Base-by-base conservation (phyloP, 495 filamentous ascomycete genomes). In the Hypoxylon rickii region DNA sequence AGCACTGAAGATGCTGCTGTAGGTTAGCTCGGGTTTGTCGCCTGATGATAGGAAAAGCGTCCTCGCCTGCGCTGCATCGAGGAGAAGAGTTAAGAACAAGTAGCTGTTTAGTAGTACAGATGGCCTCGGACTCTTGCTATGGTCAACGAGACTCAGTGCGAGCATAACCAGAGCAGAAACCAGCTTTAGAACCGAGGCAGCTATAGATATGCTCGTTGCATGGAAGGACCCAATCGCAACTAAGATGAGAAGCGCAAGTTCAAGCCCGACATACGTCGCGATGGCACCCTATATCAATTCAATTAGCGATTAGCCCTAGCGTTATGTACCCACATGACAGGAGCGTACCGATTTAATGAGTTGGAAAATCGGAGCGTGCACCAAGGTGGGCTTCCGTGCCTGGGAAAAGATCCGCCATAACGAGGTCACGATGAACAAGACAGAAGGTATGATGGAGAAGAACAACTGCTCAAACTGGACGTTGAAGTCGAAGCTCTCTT, bases 71-170 rank as follows among this genome's bases (percentile, higher is more conserved):
- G 79, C 76, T 24, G 74, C 64, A 61, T 88, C 85, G 15, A 88
- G 78, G 7, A 88, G 63, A n/a, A 83, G 41, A 0, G 82, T 82
- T 52, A 83, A 55, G 37, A 85, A 73, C 0, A 90, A 73, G 62
- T 86, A 90, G 6, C 74, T 49, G 44, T 82, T 79, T 29, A 89
- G 68, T 7, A 89, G 52, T 24, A 79, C 70, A 0, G 87, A 89
- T 0, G 86, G 85, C 38, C 77, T 74, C 19, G 67, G 50, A 16
- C 78, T 77, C 13, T 75, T 72, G 20, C 71, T 65, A 61, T 88
- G 86, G 52, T 89, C 84, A 11, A 78, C 50, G 50, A 75, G 78
- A 0, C 83, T 86, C 12, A 87, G 73, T 5, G 72, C 29, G 21
- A 72, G 38, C 36, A 85, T 70, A 11, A 76, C 76, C 40, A 37